Conservation (phyloP, 2,329 filamentous ascomycete genomes). For the Colletotrichum truncatum region DNA sequence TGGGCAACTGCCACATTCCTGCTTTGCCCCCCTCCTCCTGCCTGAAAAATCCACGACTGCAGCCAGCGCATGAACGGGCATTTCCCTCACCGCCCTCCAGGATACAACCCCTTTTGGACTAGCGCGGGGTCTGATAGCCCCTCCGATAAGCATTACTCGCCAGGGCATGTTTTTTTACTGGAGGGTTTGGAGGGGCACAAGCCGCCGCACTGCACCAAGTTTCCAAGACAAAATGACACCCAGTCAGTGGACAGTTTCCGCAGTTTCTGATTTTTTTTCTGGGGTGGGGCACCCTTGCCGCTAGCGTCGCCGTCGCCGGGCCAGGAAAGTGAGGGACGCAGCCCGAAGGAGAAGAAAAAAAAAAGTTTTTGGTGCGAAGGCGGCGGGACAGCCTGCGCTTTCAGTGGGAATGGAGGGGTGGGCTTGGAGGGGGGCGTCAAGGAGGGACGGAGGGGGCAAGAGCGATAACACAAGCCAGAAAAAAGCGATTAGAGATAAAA, state of each 20-base stretch:
- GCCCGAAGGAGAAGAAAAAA: constrained; percentile 18
- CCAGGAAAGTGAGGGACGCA: constrained; percentile 14
- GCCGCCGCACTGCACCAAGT: not conserved
- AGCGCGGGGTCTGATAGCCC: constrained; percentile 32
- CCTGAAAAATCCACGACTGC: constrained; percentile 1
- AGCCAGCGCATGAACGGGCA: constrained; percentile 32
- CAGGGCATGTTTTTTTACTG: constrained; percentile 15
- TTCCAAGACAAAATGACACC: not conserved
- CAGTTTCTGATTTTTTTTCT: constrained; percentile 32
- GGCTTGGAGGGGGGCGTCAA: no score
- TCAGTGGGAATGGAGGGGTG: constrained; percentile 5
- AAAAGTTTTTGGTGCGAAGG: constrained; percentile 34
- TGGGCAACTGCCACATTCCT: no score
- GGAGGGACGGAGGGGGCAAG: constrained; percentile 3
- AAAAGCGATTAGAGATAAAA: constrained; percentile 40
- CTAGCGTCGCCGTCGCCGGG: constrained; percentile 31
- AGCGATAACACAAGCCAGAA: constrained; percentile 25
- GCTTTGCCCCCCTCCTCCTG: no score
- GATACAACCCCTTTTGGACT: constrained; percentile 26
- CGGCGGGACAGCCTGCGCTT: constrained; percentile 9
- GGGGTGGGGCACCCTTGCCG: constrained; percentile 29
- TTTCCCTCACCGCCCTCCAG: constrained; percentile 39
- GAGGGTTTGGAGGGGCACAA: not conserved
- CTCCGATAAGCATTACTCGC: constrained; percentile 38
- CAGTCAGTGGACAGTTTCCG: constrained; percentile 35